Conservation (phyloP, 2,329 filamentous ascomycete species). For the Penicillium crustosum region DNA sequence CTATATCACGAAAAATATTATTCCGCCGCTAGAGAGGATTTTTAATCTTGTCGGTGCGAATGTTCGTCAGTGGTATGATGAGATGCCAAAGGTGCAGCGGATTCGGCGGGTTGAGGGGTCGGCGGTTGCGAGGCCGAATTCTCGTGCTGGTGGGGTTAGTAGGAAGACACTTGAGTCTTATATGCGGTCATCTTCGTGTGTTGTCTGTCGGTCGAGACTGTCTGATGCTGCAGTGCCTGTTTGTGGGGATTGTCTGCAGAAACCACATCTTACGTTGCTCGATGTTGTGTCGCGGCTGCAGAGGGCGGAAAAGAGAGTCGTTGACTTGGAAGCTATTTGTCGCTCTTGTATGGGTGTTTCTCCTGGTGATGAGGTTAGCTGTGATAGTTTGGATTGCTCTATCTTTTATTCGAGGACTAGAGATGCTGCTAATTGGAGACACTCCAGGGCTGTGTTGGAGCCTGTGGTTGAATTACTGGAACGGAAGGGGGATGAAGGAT, state of each 20-base stretch:
- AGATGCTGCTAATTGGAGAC: constrained; percentile 37
- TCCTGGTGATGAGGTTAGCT: constrained; percentile 74
- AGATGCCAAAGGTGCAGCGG: constrained; percentile 89
- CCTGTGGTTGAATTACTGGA: constrained; percentile 42
- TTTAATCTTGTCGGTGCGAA: constrained; percentile 95
- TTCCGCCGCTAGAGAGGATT: constrained; percentile 91
- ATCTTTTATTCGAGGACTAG: constrained; percentile 69
- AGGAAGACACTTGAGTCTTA: constrained; percentile 90
- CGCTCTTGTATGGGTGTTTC: constrained; percentile 74
- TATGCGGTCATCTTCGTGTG: constrained; percentile 75
- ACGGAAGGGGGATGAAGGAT: constrained; percentile 31
- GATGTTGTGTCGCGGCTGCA: constrained; percentile 63
- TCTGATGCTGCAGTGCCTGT: constrained; percentile 46
- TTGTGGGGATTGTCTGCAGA: constrained; percentile 38
- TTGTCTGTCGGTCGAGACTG: constrained; percentile 69
- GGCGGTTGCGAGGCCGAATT: constrained; percentile 25
- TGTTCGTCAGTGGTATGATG: constrained; percentile 87
- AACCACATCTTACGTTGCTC: constrained; percentile 59
- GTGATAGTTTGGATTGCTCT: constrained; percentile 88
- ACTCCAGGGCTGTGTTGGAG: constrained; percentile 37
- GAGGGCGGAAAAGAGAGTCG: constrained; percentile 61
- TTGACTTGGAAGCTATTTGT: constrained; percentile 70
- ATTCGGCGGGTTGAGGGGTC: constrained; percentile 61
- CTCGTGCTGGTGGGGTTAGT: constrained; percentile 22
- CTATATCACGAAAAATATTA: constrained; percentile 93